phyloP scores from a whole-genome alignment of 805 yeast genomes.

The Saturnispora galanensis region DNA sequence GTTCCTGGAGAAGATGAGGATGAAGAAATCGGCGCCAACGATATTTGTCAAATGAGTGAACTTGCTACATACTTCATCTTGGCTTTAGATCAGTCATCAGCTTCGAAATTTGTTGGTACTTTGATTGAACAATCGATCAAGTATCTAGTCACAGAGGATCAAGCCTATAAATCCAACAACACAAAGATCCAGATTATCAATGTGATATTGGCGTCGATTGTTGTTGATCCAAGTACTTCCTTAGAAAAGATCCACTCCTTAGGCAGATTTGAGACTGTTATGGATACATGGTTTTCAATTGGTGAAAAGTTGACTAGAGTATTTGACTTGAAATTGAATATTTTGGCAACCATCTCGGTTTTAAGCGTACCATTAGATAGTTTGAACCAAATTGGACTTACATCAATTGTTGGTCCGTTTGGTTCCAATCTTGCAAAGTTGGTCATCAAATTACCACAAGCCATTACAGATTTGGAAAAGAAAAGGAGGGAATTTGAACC shows the following conservation, averaged over 20 bases:
- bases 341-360: conserved; percentile 55
- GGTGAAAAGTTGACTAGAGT: conserved; percentile 54
- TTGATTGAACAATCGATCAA: conserved; percentile 37
- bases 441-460: conserved; percentile 57
- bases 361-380: conserved; percentile 20
- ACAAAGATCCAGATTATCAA: conserved; percentile 42
- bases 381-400: conserved; percentile 20
- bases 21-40: conserved; percentile 37
- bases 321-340: conserved; percentile 69
- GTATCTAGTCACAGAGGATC: conserved; percentile 28
- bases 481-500: conserved; percentile 46
- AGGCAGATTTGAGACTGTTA: conserved; percentile 38
- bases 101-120: conserved; percentile 36
- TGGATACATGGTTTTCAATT: conserved; percentile 56
- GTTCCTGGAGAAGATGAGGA: conserved; percentile 34
- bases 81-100: conserved; percentile 36
- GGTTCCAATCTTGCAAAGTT: conserved; percentile 42
- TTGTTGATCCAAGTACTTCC: conserved; percentile 48
- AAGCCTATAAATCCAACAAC: conserved; percentile 19
- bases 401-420: conserved; percentile 34
- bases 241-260: conserved; percentile 39
- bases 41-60: conserved; percentile 49
- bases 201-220: conserved; percentile 52
- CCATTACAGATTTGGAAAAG: conserved; percentile 55
- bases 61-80: conserved; percentile 56